phyloP scores from a whole-genome alignment of 164 flowering plant species.

The Dillenia turbinata region DNA sequence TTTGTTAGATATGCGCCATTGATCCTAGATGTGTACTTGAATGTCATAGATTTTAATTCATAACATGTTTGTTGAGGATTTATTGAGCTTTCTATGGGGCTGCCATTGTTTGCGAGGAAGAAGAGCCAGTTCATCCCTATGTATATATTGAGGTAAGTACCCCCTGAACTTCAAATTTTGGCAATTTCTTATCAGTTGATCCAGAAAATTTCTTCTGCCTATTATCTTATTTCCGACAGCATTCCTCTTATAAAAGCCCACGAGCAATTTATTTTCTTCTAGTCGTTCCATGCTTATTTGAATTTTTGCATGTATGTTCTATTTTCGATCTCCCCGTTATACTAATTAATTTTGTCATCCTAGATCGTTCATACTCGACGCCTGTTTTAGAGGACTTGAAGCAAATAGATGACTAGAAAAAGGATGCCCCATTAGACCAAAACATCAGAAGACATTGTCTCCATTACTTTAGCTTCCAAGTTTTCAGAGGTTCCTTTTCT shows the following conservation, averaged over 20 bases:
- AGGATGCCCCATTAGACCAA: constrained; percentile 17
- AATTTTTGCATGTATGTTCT: neutral
- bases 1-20: neutral
- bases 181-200: neutral
- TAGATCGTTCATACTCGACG: constrained; percentile 57
- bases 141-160: constrained; percentile 75
- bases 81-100: constrained; percentile 40
- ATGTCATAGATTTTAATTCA: neutral
- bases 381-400: constrained; percentile 8
- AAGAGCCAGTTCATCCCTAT: constrained; percentile 89
- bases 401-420: constrained; percentile 10
- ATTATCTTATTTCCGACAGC: too few species aligned
- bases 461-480: constrained; percentile 39
- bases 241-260: too few species aligned
- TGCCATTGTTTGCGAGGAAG: constrained; percentile 87
- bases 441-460: constrained; percentile 45
- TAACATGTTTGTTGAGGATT: neutral
- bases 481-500: constrained; percentile 44
- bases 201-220: too few species aligned
- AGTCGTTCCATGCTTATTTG: neutral
- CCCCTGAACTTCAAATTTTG: neutral
- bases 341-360: constrained; percentile 9
- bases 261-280: constrained; percentile 4
- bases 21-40: neutral
- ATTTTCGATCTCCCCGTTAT: neutral